Base-by-base conservation (phyloP, 805 yeast species). In the Lipomyces yamadae region DNA sequence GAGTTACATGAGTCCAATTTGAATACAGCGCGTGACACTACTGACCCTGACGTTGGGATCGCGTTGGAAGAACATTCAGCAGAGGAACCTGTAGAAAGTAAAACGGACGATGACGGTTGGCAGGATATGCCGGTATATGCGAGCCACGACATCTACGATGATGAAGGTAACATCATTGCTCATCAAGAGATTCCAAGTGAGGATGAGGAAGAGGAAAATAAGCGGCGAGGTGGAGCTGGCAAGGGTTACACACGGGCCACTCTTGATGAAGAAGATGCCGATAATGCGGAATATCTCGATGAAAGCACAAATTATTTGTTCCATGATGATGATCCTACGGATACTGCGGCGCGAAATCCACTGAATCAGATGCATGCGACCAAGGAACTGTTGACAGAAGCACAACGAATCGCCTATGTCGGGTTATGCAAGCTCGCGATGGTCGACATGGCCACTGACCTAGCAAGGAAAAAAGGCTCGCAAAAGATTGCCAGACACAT, bases 331-430 rank as follows among this genome's bases (percentile, higher is more conserved):
- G 79, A 80, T 29, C 71, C 78, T 7, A 76, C 75, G n/a, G 71
- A 67, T 37, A 13, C 52, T 53, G 29, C 70, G 73, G 60, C 67
- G 8, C 68, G 81, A 30, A 81, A 81, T 68, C 85, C 91, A 0
- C 78, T 78, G n/a, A 86, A 85, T 57, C 96, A 93, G 64, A 80
- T 95, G 70, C 85, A 86, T 62, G 84, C 94, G 0, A 95, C 98
- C 4, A 91, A 88, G 75, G 85, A 86, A 32, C 85, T 95, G 85
- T 82, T 95, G 15, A 82, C 87, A 6, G 98, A 92, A 18, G 81
- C 89, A 15, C 97, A 95, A 76, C 88, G 91, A 73, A 88, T 93
- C 68, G 98, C 98, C 1, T 95, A 95, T 75, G 90, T 90, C 5
- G 98, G 97, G 0, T 82, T 94, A 8, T 87, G 89, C 7, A 89